phyloP scores from a whole-genome alignment of 2,329 filamentous ascomycete genomes.

The Emericellopsis cladophorae region DNA sequence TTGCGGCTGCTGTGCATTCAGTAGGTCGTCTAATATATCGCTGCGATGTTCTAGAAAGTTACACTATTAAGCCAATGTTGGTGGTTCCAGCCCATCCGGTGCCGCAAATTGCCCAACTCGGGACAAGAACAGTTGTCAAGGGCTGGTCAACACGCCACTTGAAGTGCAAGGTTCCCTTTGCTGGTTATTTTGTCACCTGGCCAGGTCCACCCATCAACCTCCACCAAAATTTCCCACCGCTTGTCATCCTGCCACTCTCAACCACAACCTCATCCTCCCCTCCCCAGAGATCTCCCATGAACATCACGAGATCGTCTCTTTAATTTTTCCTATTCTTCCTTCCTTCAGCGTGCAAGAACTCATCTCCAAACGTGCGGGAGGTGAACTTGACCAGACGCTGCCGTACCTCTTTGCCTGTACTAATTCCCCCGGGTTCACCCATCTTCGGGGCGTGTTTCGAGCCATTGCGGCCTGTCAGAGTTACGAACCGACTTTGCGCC shows the following conservation, averaged over 20 bases:
- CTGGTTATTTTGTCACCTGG: too few species aligned
- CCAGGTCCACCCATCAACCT: conserved; percentile 1
- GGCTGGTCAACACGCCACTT: too few species aligned
- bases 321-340: not conserved
- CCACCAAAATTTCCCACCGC: conserved; percentile 3
- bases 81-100: too few species aligned
- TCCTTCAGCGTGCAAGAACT: not conserved
- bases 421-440: conserved; percentile 2
- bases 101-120: too few species aligned
- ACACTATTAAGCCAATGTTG: too few species aligned
- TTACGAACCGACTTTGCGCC: not conserved
- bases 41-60: too few species aligned
- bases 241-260: conserved; percentile 2
- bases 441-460: conserved; percentile 2
- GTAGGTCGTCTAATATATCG: not conserved
- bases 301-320: conserved; percentile 4
- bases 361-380: too few species aligned
- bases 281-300: conserved; percentile 3
- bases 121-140: too few species aligned
- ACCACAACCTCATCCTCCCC: conserved; percentile 2
- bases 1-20: not conserved
- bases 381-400: not conserved
- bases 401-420: conserved; percentile 1
- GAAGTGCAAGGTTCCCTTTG: not conserved
- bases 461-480: conserved; percentile 2